These are phyloP conservation scores for Fusarium newnesense DNA, from an alignment of 2,329 filamentous ascomycete genomes.

Conservation along the genomic window DNA sequence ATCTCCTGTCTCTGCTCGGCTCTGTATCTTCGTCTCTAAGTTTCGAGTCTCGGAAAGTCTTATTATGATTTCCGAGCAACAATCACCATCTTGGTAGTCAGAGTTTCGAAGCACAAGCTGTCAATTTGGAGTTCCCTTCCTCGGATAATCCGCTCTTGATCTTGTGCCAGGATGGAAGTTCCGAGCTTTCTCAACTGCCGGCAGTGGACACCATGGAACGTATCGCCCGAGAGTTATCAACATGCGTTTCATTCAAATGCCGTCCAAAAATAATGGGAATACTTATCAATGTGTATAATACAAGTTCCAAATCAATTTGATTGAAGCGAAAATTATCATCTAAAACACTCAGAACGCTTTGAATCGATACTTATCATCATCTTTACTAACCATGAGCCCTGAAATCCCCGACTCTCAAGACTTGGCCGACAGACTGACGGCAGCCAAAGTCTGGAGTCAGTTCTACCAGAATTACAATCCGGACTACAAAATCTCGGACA, in stretches of 20 bases:
- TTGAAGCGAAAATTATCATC: neutral
- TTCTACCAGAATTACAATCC: neutral
- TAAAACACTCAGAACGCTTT: neutral
- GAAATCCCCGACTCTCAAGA: neutral
- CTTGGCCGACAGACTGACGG: accelerated
- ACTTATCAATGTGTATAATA: neutral
- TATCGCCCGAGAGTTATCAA: accelerated
- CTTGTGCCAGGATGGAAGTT: neutral
- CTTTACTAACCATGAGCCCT: neutral
- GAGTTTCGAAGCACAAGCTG: too few species aligned
- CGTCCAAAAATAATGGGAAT: accelerated
- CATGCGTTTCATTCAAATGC: accelerated
- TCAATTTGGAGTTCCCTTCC: accelerated
- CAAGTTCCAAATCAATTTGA: neutral
- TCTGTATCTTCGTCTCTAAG: accelerated
- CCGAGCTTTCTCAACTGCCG: neutral
- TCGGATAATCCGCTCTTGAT: neutral
- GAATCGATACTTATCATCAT: neutral
- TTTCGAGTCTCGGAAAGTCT: neutral
- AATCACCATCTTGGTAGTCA: accelerated
- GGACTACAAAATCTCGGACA: neutral
- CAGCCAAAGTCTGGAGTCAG: neutral
- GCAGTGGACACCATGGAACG: accelerated
- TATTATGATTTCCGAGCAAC: accelerated
- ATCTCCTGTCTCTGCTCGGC: neutral